These are phyloP conservation scores for Candida insectorum DNA, from an alignment of 805 yeast genomes.

Conservation along the genomic window DNA sequence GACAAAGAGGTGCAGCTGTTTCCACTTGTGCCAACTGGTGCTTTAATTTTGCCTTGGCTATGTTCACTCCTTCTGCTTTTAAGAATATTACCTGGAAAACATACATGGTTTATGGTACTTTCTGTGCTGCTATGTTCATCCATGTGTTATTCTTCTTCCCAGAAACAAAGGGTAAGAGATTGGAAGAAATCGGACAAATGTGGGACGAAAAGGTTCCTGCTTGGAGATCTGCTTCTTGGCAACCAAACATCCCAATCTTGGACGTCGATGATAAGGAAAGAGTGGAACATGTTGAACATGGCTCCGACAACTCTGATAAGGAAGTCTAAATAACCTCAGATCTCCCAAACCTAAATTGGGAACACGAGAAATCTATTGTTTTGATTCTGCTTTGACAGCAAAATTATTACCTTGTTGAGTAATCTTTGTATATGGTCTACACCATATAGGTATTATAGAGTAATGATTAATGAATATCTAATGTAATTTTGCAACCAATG, in stretches of 20 bases:
- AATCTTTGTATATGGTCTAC: too few species aligned
- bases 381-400: too few species aligned
- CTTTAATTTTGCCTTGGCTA: conserved; percentile 59
- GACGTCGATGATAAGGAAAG: conserved; percentile 22
- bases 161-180: conserved; percentile 53
- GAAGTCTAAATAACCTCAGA: conserved; percentile 1
- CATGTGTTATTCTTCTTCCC: conserved; percentile 48
- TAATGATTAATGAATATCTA: conserved; percentile 7
- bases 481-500: too few species aligned
- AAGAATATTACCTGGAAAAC: conserved; percentile 54
- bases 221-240: conserved; percentile 33
- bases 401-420: too few species aligned
- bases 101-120: conserved; percentile 49
- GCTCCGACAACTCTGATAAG: conserved; percentile 4
- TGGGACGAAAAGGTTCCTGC: conserved; percentile 38
- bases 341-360: too few species aligned
- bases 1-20: conserved; percentile 65
- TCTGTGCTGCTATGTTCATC: conserved; percentile 44
- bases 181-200: conserved; percentile 47
- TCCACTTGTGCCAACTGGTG: conserved; percentile 66
- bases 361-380: too few species aligned
- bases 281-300: conserved; percentile 8
- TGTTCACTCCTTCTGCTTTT: conserved; percentile 57
- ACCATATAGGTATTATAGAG: too few species aligned
- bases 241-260: conserved; percentile 33